phyloP scores from a whole-genome alignment of 140 eudicot species.

The Stevia rebaudiana region DNA sequence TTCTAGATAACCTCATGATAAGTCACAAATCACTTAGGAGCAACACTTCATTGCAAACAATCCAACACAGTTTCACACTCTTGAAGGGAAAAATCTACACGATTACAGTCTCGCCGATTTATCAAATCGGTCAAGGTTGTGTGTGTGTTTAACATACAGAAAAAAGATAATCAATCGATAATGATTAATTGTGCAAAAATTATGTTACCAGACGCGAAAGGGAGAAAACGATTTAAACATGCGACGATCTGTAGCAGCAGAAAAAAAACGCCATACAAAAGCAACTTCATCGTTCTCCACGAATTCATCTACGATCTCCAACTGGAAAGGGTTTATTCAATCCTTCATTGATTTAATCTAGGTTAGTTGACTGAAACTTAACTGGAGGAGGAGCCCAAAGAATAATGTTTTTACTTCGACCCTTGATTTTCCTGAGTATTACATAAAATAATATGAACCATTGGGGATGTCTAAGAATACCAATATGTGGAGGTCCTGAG shows the following conservation, averaged over 20 bases:
- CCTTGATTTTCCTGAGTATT: background rate
- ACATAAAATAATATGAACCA: background rate
- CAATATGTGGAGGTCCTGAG: no score
- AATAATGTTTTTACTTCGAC: background rate
- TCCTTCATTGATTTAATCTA: conserved; percentile 8
- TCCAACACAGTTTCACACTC: background rate
- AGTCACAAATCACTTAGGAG: background rate
- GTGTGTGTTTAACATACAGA: background rate
- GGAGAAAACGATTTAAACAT: conserved; percentile 29
- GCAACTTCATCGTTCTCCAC: conserved; percentile 20
- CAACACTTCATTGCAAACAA: background rate
- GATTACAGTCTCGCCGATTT: background rate
- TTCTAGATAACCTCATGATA: background rate
- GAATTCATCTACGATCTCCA: background rate
- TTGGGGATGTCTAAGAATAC: no score
- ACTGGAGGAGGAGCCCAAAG: background rate
- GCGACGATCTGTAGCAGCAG: conserved; percentile 31
- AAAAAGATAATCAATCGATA: background rate
- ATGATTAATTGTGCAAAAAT: conserved; percentile 7
- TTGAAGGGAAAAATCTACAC: background rate
- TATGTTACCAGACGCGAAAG: conserved; percentile 35
- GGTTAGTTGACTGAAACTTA: conserved; percentile 22
- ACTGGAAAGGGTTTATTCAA: background rate
- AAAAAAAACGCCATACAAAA: conserved; percentile 19
- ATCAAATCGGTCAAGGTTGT: background rate